Evolutionary conservation across 1,284 basidiomycete genomes (phyloP).

Genomic region (Cerioporus squamosus): DNA sequence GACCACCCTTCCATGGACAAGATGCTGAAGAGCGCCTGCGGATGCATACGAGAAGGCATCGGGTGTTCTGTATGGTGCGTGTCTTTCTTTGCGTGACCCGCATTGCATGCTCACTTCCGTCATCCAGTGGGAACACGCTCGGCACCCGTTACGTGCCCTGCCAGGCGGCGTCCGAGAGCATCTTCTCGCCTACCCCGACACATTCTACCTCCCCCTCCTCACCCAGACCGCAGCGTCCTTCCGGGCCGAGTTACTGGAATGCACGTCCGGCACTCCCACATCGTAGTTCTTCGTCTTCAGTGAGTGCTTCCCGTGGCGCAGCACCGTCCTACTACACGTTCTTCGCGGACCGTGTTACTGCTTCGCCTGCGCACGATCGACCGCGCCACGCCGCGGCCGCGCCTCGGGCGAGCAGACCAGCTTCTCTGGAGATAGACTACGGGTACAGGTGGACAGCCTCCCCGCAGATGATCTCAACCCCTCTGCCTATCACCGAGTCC

Average conservation of each 20-base stretch:
- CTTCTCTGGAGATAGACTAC: conserved; percentile 22
- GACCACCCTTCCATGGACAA: conserved; percentile 49
- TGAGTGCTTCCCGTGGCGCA: conserved; percentile 6
- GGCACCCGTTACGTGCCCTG: conserved; percentile 66
- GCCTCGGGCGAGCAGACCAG: conserved; percentile 10
- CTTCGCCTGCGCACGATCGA: conserved; percentile 36
- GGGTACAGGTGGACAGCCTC: conserved; percentile 29
- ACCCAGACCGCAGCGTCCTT: conserved; percentile 39
- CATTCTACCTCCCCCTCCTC: conserved; percentile 25
- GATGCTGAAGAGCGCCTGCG: conserved; percentile 58
- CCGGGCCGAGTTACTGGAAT: conserved; percentile 51
- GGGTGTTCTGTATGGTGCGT: conserved; percentile 66
- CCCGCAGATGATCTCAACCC: conserved; percentile 17
- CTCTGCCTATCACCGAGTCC: conserved; percentile 13
- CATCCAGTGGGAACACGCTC: conserved; percentile 59
- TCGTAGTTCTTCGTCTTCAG: conserved; percentile 19
- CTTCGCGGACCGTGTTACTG: conserved; percentile 47
- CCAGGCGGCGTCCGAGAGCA: conserved; percentile 54
- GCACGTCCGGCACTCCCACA: conserved; percentile 26
- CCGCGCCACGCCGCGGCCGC: conserved; percentile 5
- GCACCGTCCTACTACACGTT: conserved; percentile 48
- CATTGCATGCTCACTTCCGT: conserved; percentile 4
- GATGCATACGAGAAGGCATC: conserved; percentile 65
- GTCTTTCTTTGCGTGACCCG: conserved; percentile 5
- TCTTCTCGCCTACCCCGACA: conserved; percentile 39